Conservation (phyloP, 2,329 filamentous ascomycete genomes). For the Ceratocystis cacaofunesta region DNA sequence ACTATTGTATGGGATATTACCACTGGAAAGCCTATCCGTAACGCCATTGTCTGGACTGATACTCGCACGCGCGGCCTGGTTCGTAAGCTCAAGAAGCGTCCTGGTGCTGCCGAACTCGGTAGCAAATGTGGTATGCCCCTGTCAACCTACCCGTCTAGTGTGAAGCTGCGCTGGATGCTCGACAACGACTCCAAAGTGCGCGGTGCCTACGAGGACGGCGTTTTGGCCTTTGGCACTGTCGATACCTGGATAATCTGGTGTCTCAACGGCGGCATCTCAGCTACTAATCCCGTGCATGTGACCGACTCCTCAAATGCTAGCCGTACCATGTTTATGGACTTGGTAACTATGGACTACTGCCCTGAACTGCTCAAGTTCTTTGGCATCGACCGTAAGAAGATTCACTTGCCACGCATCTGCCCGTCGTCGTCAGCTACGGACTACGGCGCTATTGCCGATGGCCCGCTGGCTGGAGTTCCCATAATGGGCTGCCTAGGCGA, state of each 20-base stretch:
- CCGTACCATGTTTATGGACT: constrained; percentile 88
- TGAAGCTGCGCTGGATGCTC: constrained; percentile 74
- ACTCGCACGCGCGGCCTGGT: constrained; percentile 61
- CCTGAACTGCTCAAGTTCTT: constrained; percentile 66
- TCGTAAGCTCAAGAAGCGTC: constrained; percentile 54
- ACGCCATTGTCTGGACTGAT: constrained; percentile 83
- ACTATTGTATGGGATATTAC: constrained; percentile 70
- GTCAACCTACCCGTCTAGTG: constrained; percentile 75
- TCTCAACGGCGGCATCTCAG: constrained; percentile 56
- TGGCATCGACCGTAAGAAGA: constrained; percentile 50
- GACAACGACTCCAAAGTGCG: constrained; percentile 53
- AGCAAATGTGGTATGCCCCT: constrained; percentile 66
- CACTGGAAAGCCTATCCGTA: constrained; percentile 67
- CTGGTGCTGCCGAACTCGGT: constrained; percentile 53
- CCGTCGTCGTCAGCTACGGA: constrained; percentile 60
- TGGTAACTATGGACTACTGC: constrained; percentile 67
- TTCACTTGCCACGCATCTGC: constrained; percentile 68
- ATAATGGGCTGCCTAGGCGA: constrained; percentile 81
- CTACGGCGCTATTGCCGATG: constrained; percentile 53
- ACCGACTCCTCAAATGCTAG: constrained; percentile 82
- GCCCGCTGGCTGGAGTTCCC: constrained; percentile 50
- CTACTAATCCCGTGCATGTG: constrained; percentile 48
- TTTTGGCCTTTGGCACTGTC: constrained; percentile 71
- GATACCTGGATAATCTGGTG: constrained; percentile 81
- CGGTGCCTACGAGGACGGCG: constrained; percentile 59